A percentile compares a stretch with the other conserved stretches of the same genome.
Conservation (phyloP, 306 rosid genomes). For the Quercus agrifolia region DNA sequence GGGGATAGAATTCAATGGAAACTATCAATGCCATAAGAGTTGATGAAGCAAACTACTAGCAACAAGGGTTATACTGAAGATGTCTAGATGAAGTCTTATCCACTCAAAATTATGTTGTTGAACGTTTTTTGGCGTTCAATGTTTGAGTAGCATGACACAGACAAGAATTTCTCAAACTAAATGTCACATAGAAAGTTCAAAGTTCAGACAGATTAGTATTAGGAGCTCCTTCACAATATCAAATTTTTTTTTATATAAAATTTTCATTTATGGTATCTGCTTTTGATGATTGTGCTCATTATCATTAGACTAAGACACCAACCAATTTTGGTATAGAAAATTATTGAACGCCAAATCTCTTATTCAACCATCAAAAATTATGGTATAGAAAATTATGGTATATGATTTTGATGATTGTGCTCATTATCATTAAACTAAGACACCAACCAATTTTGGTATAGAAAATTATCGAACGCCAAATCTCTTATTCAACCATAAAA, state of each 20-base stretch:
- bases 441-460: no score
- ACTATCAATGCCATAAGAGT: not conserved
- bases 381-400: no score
- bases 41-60: not conserved
- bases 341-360: accelerated
- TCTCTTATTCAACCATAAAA: accelerated
- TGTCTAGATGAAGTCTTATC: not conserved
- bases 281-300: no score
- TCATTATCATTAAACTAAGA: accelerated
- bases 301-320: accelerated
- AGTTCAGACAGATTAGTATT: no score
- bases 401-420: accelerated
- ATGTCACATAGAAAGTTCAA: no score
- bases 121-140: not conserved
- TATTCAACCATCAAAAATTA: no score
- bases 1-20: not conserved
- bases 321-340: no score
- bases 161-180: no score
- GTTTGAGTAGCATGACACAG: not conserved
- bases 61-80: not conserved
- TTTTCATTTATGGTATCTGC: accelerated
- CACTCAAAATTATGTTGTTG: no score
- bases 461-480: accelerated
- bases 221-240: no score
- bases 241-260: no score